phyloP scores from a whole-genome alignment of 768 basidiomycete species.

The Cystobasidium ongulense region DNA sequence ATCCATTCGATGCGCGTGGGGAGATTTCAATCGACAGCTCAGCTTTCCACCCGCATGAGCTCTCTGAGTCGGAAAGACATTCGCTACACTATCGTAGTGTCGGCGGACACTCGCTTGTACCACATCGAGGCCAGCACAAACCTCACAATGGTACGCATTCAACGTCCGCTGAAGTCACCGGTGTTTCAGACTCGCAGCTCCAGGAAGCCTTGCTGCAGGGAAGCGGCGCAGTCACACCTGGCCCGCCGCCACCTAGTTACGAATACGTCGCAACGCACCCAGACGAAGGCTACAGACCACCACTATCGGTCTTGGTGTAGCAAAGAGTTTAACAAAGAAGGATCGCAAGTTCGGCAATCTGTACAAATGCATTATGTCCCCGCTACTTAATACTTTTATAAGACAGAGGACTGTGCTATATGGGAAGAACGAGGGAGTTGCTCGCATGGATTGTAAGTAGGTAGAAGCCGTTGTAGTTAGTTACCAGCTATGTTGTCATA shows the following conservation, averaged over 20 bases:
- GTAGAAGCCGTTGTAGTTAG: too few relatives aligned
- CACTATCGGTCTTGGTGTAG: neutral
- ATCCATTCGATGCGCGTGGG: neutral
- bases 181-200: neutral
- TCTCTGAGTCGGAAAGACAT: slow-evolving; percentile 26
- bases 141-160: neutral
- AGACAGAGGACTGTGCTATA: too few relatives aligned
- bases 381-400: too few relatives aligned
- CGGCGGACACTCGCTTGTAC: neutral
- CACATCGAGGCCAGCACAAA: neutral
- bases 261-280: slow-evolving; percentile 6
- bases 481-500: neutral
- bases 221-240: neutral
- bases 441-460: too few relatives aligned
- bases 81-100: neutral
- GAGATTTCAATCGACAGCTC: slow-evolving; percentile 10
- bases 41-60: slow-evolving; percentile 31
- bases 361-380: too few relatives aligned
- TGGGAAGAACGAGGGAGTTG: too few relatives aligned
- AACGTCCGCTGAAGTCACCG: neutral
- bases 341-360: too few relatives aligned
- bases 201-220: neutral
- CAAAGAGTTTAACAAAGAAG: neutral
- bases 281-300: neutral
- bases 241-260: slow-evolving; percentile 1